These are phyloP conservation scores for Marsdenia floribunda DNA, from an alignment of 257 asterid species.

Conservation along the genomic window DNA sequence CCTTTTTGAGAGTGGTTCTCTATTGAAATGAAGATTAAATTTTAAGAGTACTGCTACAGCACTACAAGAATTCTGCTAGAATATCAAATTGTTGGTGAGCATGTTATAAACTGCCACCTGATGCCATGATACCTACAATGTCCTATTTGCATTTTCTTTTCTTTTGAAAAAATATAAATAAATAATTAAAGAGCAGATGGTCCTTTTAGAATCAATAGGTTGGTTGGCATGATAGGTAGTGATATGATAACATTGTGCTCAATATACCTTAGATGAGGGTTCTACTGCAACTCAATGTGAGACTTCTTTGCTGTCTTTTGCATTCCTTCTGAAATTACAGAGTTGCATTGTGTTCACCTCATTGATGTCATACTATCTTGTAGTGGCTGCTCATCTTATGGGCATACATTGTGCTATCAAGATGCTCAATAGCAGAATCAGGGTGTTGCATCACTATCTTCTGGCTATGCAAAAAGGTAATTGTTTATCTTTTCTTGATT, in stretches of 20 bases:
- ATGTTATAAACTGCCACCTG: not conserved
- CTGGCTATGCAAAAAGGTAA: constrained; percentile 90
- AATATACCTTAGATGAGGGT: too few relatives aligned
- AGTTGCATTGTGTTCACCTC: not conserved
- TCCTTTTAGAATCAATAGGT: not conserved
- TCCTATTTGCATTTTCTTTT: not conserved
- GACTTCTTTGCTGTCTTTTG: constrained; percentile 14
- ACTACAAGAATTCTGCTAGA: not conserved
- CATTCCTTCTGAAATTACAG: not conserved
- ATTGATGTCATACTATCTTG: not conserved
- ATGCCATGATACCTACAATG: not conserved
- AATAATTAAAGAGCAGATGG: not conserved
- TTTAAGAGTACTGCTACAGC: not conserved
- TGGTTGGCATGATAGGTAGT: not conserved
- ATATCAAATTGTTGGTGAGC: not conserved
- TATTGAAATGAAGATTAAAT: not conserved
- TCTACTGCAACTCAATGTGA: too few relatives aligned
- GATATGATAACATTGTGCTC: not conserved
- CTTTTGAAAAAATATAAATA: too few relatives aligned
- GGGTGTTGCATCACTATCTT: constrained; percentile 81
- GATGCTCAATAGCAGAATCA: constrained; percentile 91
- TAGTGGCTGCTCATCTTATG: constrained; percentile 97
- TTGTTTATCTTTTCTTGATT: constrained; percentile 1
- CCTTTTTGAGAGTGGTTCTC: not conserved
- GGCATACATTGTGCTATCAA: constrained; percentile 96